Evolutionary conservation across 106 monocot species (phyloP), one percentile per base, ranked within the genome.

Genomic region (Dioscorea alata): DNA sequence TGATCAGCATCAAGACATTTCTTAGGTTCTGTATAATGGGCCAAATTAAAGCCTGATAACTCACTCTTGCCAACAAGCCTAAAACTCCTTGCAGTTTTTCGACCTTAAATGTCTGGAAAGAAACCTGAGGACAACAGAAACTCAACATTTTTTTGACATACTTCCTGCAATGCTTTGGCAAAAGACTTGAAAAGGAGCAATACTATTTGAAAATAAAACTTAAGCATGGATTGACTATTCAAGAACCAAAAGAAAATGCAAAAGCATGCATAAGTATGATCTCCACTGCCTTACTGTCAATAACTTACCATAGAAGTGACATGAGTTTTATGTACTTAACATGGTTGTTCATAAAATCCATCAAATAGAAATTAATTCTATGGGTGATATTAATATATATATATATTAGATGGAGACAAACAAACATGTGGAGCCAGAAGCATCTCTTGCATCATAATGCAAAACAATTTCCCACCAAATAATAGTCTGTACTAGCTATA

Each of bases 101-200:
- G 75, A 74, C 15, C 59, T 90, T 85, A 33, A 88, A 56, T 50
- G 78, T 83, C 60, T 65, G 66, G 60, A 99, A 99, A 49, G 99
- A 93, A 61, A 99, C 71, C 99, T 99, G 85, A 54, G 6, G 65
- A 57, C 54, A 71, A 12, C 23, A 62, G 68, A 22, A 18, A 72
- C 73, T 60, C 50, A 72, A 21, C 33, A 67, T 66, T 23, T 66
- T 23, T 76, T 58, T 51, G 13, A 67, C 57, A 12, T 10, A 13
- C 35, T 2, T 59, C 50, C 58, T 65, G 49, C 33, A 59, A 23
- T 18, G 19, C 13, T 19, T 19, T 54, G 18, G 7, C 22, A 59
- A 1, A 58, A 59, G 6, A 59, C 1, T 42, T 42, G 34, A 4
- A 34, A 42, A 42, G 42, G 28, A 28, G 42, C 5, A 42, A 10